Percentiles rank a stretch among this genome's conserved stretches.
Evolutionary conservation across 2,329 filamentous ascomycete genomes (phyloP).

Genomic region (Cadophora sp.): DNA sequence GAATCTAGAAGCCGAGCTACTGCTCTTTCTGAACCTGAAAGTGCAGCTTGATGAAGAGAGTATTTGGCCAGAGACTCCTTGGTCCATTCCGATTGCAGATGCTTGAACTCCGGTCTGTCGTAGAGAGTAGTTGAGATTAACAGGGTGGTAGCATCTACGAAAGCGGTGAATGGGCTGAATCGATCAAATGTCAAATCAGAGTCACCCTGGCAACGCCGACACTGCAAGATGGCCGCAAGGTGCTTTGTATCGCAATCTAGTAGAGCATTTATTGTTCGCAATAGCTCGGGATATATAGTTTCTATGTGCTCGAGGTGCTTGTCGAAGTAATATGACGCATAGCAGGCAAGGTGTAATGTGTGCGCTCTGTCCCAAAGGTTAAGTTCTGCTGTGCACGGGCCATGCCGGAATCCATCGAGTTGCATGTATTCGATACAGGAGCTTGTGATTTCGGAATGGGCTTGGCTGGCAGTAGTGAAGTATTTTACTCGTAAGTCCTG

Average conservation of each 20-base stretch:
- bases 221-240: not conserved
- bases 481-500: not conserved
- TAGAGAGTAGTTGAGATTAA: not conserved
- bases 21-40: not conserved
- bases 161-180: not conserved
- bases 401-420: not conserved
- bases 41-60: not conserved
- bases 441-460: slow-evolving; percentile 1
- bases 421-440: slow-evolving; percentile 1
- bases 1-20: not conserved
- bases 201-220: not conserved
- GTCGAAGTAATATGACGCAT: slow-evolving; percentile 2
- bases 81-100: not conserved
- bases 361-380: not conserved
- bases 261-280: not conserved
- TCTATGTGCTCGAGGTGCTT: not conserved
- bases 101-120: not conserved
- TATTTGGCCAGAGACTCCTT: not conserved
- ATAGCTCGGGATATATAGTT: not conserved
- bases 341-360: not conserved
- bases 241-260: not conserved
- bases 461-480: not conserved
- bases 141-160: not conserved
- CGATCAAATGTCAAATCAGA: not conserved
- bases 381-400: not conserved